Base-by-base conservation (phyloP, 1,284 basidiomycete species). In the Ustilago vetiveriae region DNA sequence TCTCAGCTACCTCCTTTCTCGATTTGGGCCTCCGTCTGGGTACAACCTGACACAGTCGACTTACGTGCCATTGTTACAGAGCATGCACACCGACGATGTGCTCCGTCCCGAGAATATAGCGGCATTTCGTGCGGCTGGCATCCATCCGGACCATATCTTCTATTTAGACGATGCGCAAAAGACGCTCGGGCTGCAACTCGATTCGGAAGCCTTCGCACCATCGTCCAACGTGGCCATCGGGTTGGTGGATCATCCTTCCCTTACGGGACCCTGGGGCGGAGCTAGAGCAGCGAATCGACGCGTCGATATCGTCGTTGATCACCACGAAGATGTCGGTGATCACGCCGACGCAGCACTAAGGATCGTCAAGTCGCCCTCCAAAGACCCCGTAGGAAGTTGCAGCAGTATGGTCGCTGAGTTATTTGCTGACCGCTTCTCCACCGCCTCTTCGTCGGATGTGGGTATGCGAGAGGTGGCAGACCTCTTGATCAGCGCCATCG, bases 281-380 rank as follows among this genome's bases (percentile, higher is more conserved):
- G 50, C 48, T 3, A 57, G 39, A 30, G 64, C 62, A 0, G 14
- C 29, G 14, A 50, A 70, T 16, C 55, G 73, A 7, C 82, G 83
- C 9, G 92, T 98, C 5, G 85, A 88, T 1, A 88, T 90, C 3
- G 85, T 98, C 47, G 84, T 98, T n/a, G 95, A 98, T 82, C 95
- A 98, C 80, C 94, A 98, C 82, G 88, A 87, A 37, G 94, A 98
- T 82, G 94, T 94, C 72, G 86, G 86, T 0, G 83, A 86, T 3
- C 88, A 95, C 80, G 79, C 79, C 6, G 54, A 75, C 30, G 85
- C 76, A 16, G 40, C 53, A 19, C 36, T 79, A 49, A 52, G 79
- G 10, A 64, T 77, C 30, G 47, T 81, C 53, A 56, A 66, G 38
- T 47, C 74, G 27, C 69, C 78, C 1, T 55, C 67, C 29, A 44